These are phyloP conservation scores for Fusarium nelsonii DNA, from an alignment of 2,329 filamentous ascomycete species.

Conservation along the genomic window DNA sequence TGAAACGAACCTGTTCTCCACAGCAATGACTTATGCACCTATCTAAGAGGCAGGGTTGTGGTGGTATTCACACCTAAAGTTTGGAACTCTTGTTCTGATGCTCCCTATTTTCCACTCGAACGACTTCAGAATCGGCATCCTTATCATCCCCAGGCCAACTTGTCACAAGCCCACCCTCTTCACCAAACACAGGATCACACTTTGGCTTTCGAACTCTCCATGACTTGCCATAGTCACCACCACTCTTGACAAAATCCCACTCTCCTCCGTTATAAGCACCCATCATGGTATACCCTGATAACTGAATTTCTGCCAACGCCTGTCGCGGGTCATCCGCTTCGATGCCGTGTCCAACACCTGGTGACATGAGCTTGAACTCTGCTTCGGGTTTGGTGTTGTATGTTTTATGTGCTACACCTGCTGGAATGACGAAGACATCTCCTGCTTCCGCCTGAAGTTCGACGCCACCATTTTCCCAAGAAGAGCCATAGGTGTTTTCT, in stretches of 20 bases:
- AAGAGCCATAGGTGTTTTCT: slow-evolving; percentile 55
- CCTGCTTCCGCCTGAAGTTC: slow-evolving; percentile 62
- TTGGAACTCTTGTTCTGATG: background rate
- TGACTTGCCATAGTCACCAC: slow-evolving; percentile 37
- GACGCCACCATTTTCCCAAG: slow-evolving; percentile 61
- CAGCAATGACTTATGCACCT: background rate
- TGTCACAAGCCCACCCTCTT: slow-evolving; percentile 12
- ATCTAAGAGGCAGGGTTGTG: background rate
- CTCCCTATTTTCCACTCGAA: slow-evolving; percentile 20
- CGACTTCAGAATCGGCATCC: background rate
- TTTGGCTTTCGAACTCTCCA: slow-evolving; percentile 41
- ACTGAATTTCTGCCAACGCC: slow-evolving; percentile 53
- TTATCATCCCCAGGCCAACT: slow-evolving; percentile 30
- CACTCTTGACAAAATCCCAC: slow-evolving; percentile 40
- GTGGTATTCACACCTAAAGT: background rate
- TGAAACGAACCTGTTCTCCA: background rate
- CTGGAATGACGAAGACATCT: slow-evolving; percentile 70
- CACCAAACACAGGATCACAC: slow-evolving; percentile 37
- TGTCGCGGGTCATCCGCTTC: slow-evolving; percentile 52
- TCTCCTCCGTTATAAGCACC: slow-evolving; percentile 60
- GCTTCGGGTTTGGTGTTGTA: slow-evolving; percentile 56
- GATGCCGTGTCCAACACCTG: slow-evolving; percentile 56
- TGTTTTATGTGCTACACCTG: slow-evolving; percentile 68
- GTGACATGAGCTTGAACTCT: slow-evolving; percentile 55
- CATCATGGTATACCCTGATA: slow-evolving; percentile 54